Conservation (phyloP, 2,329 filamentous ascomycete genomes). For the Colletotrichum echinochloae region DNA sequence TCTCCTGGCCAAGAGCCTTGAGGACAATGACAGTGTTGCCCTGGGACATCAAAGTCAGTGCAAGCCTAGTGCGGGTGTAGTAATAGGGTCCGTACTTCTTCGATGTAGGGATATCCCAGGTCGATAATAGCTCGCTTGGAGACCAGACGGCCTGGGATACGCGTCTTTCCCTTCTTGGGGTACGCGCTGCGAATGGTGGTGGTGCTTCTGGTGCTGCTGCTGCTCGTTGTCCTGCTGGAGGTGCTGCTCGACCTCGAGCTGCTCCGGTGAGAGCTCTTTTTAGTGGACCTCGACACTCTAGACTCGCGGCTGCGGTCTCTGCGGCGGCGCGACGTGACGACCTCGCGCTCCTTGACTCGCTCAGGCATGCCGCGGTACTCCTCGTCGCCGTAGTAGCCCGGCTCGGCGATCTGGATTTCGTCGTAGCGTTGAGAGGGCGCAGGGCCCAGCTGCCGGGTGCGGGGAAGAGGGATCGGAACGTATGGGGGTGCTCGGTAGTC, state of each 20-base stretch:
- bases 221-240: conserved; percentile 52
- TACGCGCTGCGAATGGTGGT: conserved; percentile 71
- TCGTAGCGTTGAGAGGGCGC: conserved; percentile 68
- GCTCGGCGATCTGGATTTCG: conserved; percentile 76
- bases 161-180: conserved; percentile 88
- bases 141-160: conserved; percentile 84
- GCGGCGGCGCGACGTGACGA: conserved; percentile 62
- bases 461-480: conserved; percentile 76
- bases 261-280: conserved; percentile 52
- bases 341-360: conserved; percentile 71
- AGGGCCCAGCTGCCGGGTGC: conserved; percentile 70
- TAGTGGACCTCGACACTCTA: conserved; percentile 54
- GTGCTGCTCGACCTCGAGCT: conserved; percentile 59
- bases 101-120: conserved; percentile 85
- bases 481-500: conserved; percentile 65
- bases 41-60: conserved; percentile 55
- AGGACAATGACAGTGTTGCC: conserved; percentile 84
- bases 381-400: conserved; percentile 77
- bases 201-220: conserved; percentile 60
- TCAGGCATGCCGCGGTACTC: conserved; percentile 74
- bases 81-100: conserved; percentile 73
- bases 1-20: conserved; percentile 86
- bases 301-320: conserved; percentile 58
- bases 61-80: neutral
- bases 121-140: conserved; percentile 85